These are phyloP conservation scores for Sporothrix dimorphospora DNA, from an alignment of 2,329 filamentous ascomycete genomes.

Conservation along the genomic window DNA sequence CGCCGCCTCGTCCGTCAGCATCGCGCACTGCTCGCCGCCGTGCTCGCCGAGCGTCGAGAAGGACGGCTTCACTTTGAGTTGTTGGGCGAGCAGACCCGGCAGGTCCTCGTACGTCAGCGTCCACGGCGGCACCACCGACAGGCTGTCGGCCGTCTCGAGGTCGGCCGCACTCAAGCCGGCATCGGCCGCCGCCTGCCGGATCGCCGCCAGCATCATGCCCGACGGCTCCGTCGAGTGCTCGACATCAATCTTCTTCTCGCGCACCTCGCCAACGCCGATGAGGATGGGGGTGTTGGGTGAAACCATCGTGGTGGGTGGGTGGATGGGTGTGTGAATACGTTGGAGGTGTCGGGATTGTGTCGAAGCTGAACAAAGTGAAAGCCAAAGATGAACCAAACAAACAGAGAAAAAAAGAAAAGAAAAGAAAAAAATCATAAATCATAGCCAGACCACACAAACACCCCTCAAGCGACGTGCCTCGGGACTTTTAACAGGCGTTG, in stretches of 20 bases:
- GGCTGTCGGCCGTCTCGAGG: slow-evolving; percentile 20
- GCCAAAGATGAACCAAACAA: no score
- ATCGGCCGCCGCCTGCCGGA: slow-evolving; percentile 17
- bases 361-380: not conserved
- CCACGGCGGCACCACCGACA: slow-evolving; percentile 30
- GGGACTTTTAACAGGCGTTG: not conserved
- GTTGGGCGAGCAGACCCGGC: slow-evolving; percentile 16
- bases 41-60: slow-evolving; percentile 17
- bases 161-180: not conserved
- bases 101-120: slow-evolving; percentile 28
- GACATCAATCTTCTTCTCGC: slow-evolving; percentile 23
- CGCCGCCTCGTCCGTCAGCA: slow-evolving; percentile 28
- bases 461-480: not conserved
- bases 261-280: slow-evolving; percentile 29
- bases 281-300: slow-evolving; percentile 27
- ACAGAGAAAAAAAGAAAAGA: not conserved
- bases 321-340: not conserved
- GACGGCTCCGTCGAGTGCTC: slow-evolving; percentile 25
- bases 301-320: not conserved
- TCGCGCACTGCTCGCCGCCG: slow-evolving; percentile 29
- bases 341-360: not conserved
- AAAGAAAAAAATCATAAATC: not conserved
- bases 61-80: slow-evolving; percentile 3
- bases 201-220: slow-evolving; percentile 27
- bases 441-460: not conserved